phyloP scores from a whole-genome alignment of 192 early-diverging fungal genomes.

The Coemansia sp. region DNA sequence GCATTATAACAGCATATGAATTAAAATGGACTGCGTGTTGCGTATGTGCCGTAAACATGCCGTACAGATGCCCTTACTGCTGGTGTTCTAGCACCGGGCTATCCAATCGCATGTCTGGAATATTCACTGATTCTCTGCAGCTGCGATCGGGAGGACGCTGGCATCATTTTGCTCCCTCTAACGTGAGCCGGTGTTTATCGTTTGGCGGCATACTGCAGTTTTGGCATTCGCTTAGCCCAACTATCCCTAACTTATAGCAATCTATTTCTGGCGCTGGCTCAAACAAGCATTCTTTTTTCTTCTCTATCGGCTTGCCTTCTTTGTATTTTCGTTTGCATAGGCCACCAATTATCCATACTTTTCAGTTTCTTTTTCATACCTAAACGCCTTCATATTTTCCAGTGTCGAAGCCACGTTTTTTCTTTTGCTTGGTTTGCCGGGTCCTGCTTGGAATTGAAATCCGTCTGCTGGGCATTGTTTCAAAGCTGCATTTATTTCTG shows the following conservation, averaged over 20 bases:
- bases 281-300: conserved; percentile 24
- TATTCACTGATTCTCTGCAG: not conserved
- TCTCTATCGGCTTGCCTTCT: conserved; percentile 4
- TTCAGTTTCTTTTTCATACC: conserved; percentile 10
- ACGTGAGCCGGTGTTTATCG: not conserved
- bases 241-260: conserved; percentile 3
- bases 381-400: conserved; percentile 10
- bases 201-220: not conserved
- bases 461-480: conserved; percentile 9
- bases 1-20: conserved; percentile 19
- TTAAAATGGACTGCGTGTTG: not conserved
- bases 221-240: not conserved
- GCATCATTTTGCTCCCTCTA: conserved; percentile 6
- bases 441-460: conserved; percentile 11
- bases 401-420: conserved; percentile 19
- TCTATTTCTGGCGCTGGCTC: conserved; percentile 6
- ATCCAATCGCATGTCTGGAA: not conserved
- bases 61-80: conserved; percentile 17
- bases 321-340: conserved; percentile 10
- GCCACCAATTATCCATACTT: conserved; percentile 9
- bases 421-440: conserved; percentile 3
- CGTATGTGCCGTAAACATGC: conserved; percentile 9
- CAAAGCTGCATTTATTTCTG: conserved; percentile 1
- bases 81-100: conserved; percentile 2
- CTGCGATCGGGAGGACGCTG: not conserved